Conservation (phyloP, 192 early-diverging fungal genomes). For the Cetraspora pellucida region DNA sequence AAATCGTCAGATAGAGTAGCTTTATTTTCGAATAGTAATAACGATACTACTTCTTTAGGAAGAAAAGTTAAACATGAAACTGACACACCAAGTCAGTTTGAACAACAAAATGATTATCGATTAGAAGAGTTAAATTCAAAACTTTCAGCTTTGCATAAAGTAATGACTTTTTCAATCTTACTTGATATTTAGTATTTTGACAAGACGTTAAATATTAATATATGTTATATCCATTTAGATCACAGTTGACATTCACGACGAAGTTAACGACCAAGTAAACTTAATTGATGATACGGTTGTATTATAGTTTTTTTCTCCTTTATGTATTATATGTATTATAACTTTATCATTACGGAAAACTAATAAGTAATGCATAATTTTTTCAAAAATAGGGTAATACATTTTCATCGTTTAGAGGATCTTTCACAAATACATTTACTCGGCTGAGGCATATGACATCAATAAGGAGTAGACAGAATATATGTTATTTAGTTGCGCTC, state of each 20-base stretch:
- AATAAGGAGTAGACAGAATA: background rate
- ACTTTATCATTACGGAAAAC: background rate
- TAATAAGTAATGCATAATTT: background rate
- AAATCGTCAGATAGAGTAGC: conserved; percentile 11
- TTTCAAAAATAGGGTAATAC: conserved; percentile 5
- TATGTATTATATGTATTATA: background rate
- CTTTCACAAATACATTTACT: background rate
- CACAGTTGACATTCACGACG: conserved; percentile 51
- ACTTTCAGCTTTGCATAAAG: conserved; percentile 49
- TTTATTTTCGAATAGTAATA: conserved; percentile 14
- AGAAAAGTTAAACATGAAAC: background rate
- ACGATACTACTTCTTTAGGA: background rate
- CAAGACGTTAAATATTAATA: background rate
- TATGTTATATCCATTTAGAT: conserved; percentile 36
- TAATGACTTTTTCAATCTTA: conserved; percentile 22
- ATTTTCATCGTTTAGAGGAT: background rate
- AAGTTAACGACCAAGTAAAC: conserved; percentile 45
- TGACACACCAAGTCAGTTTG: conserved; percentile 15
- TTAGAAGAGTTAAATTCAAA: conserved; percentile 48
- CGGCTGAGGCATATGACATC: conserved; percentile 27
- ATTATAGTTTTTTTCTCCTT: background rate
- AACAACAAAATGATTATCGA: conserved; percentile 51
- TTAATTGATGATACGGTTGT: conserved; percentile 46
- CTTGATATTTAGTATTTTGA: background rate
- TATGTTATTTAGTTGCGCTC: conserved; percentile 9